Conservation (phyloP, 2,329 filamentous ascomycete species). For the Fusarium robinianum region DNA sequence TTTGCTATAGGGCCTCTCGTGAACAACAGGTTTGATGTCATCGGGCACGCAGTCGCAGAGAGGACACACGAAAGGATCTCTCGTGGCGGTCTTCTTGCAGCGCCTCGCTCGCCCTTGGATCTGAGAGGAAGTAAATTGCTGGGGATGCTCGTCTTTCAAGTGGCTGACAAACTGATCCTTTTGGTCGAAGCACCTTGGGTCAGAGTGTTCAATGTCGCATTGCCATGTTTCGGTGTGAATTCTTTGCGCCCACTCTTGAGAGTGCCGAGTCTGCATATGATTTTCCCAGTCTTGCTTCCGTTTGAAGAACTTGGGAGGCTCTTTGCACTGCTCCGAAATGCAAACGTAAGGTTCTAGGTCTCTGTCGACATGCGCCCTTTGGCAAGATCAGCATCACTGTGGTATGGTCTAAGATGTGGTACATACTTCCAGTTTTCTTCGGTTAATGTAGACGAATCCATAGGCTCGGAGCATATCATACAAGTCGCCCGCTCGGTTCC, state of each 20-base stretch:
- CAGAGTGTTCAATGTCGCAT: background rate
- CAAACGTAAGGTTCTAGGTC: background rate
- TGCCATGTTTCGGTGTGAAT: background rate
- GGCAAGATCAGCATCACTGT: background rate
- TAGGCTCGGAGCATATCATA: background rate
- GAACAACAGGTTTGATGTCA: background rate
- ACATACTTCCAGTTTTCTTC: background rate
- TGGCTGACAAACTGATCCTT: background rate
- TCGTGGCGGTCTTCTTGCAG: background rate
- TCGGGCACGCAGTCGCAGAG: background rate
- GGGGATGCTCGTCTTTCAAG: background rate
- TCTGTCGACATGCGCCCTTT: background rate
- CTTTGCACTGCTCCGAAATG: slow-evolving; percentile 1
- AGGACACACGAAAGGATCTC: background rate
- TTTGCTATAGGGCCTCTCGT: background rate
- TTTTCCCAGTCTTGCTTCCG: background rate
- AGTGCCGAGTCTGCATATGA: background rate
- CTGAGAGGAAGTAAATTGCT: background rate
- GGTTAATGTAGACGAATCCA: background rate
- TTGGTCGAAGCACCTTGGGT: background rate
- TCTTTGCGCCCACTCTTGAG: background rate
- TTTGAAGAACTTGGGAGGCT: background rate
- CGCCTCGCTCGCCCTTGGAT: background rate
- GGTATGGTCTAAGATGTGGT: background rate
- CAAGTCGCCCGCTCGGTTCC: background rate